A percentile compares a stretch with the other conserved stretches of the same genome.
Conservation (phyloP, 75 land plant genomes). For the Pinus taeda region DNA sequence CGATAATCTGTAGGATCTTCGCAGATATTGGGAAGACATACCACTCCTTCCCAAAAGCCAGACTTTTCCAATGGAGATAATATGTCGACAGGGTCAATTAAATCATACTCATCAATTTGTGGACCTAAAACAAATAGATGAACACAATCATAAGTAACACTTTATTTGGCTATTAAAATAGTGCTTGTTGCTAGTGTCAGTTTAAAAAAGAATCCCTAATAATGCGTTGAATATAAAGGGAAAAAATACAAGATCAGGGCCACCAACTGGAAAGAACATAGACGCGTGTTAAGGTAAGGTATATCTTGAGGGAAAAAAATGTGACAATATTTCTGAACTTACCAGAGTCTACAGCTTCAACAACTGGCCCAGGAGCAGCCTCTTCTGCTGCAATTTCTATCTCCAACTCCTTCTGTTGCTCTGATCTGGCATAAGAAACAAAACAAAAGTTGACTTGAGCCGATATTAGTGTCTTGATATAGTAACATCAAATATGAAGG, state of each 20-base stretch:
- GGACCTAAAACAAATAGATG: slow-evolving; percentile 14
- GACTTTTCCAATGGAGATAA: slow-evolving; percentile 38
- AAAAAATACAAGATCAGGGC: neutral
- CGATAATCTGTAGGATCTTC: neutral
- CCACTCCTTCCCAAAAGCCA: slow-evolving; percentile 51
- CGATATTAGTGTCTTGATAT: neutral
- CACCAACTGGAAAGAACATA: neutral
- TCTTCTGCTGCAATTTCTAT: slow-evolving; percentile 19
- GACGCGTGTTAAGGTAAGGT: neutral
- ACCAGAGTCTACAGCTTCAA: slow-evolving; percentile 33
- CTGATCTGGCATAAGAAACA: slow-evolving; percentile 26
- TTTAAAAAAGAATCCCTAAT: neutral
- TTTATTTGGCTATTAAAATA: neutral
- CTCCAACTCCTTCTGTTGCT: slow-evolving; percentile 38
- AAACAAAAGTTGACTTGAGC: neutral
- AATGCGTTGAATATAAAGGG: neutral
- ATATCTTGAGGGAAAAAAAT: neutral
- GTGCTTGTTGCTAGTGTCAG: neutral
- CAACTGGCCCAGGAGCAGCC: slow-evolving; percentile 14
- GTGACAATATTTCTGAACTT: neutral
- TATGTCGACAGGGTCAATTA: slow-evolving; percentile 50
- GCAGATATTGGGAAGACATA: slow-evolving; percentile 10
- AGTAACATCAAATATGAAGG: neutral
- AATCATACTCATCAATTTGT: slow-evolving; percentile 40
- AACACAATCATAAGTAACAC: neutral